Percentiles rank a stretch among this genome's conserved stretches.
Conservation (phyloP, 2,329 filamentous ascomycete species). For the Colletotrichum sp. region DNA sequence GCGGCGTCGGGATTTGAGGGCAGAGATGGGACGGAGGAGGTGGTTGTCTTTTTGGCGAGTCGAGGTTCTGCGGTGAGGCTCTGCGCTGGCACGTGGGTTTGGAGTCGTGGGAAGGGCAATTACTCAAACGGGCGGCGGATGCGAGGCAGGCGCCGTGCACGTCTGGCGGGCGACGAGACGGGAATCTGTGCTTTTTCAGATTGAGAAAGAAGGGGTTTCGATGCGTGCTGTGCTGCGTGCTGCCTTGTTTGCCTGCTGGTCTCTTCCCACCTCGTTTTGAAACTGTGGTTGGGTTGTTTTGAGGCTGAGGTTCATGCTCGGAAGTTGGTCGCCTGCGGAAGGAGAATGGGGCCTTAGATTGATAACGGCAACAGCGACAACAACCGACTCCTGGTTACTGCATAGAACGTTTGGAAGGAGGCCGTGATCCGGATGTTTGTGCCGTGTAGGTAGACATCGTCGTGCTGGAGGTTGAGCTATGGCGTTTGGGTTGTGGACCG, state of each 20-base stretch:
- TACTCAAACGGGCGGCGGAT: not conserved
- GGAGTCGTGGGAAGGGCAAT: not conserved
- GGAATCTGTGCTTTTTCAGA: not conserved
- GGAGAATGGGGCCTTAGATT: not conserved
- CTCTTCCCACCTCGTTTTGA: not conserved
- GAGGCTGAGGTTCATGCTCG: not conserved
- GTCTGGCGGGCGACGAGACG: not conserved
- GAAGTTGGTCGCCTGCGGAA: not conserved
- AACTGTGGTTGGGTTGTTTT: not conserved
- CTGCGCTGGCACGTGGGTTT: constrained; percentile 7
- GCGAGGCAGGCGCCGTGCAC: not conserved
- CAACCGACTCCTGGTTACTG: not conserved
- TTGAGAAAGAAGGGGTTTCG: not conserved
- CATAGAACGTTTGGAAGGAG: not conserved
- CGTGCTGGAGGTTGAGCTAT: not conserved
- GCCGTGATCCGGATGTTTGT: not conserved
- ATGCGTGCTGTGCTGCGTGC: not conserved
- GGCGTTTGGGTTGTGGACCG: not conserved
- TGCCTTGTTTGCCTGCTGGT: not conserved
- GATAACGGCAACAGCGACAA: not conserved
- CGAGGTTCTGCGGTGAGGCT: not conserved
- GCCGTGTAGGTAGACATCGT: constrained; percentile 4
- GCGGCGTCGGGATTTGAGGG: not conserved
- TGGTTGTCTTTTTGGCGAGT: not conserved
- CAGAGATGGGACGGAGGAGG: not conserved